phyloP scores from a whole-genome alignment of 1,139 yeast genomes.

The Diutina pseudorugosa region DNA sequence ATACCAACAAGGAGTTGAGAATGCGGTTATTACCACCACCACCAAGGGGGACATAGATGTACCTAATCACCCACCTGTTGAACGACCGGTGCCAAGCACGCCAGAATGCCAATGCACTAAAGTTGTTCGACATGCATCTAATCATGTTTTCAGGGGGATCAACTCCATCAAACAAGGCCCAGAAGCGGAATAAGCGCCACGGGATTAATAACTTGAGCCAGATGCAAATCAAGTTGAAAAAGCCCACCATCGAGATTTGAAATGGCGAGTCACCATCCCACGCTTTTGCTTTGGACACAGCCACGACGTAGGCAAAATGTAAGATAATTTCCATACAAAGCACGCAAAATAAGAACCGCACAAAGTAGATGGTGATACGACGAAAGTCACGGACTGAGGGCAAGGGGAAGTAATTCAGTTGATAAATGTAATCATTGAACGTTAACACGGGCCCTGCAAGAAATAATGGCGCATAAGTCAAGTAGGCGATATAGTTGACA shows the following conservation, averaged over 20 bases:
- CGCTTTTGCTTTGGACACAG: conserved; percentile 78
- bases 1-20: conserved; percentile 72
- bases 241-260: conserved; percentile 88
- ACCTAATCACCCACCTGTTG: conserved; percentile 80
- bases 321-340: conserved; percentile 79
- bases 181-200: conserved; percentile 88
- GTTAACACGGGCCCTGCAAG: conserved; percentile 93
- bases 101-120: conserved; percentile 91
- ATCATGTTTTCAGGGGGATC: conserved; percentile 98
- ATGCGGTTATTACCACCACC: conserved; percentile 49
- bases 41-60: conserved; percentile 70
- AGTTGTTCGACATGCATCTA: conserved; percentile 89
- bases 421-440: conserved; percentile 82
- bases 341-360: conserved; percentile 60
- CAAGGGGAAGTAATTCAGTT: conserved; percentile 29
- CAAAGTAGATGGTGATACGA: conserved; percentile 49
- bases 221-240: conserved; percentile 77
- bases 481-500: conserved; percentile 59
- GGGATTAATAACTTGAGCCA: conserved; percentile 91
- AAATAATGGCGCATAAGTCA: conserved; percentile 78
- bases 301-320: conserved; percentile 87
- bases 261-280: conserved; percentile 88
- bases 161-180: conserved; percentile 84
- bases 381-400: conserved; percentile 21
- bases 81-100: conserved; percentile 96